phyloP scores from a whole-genome alignment of 2,329 filamentous ascomycete genomes.

The Fonsecaea pedrosoi region DNA sequence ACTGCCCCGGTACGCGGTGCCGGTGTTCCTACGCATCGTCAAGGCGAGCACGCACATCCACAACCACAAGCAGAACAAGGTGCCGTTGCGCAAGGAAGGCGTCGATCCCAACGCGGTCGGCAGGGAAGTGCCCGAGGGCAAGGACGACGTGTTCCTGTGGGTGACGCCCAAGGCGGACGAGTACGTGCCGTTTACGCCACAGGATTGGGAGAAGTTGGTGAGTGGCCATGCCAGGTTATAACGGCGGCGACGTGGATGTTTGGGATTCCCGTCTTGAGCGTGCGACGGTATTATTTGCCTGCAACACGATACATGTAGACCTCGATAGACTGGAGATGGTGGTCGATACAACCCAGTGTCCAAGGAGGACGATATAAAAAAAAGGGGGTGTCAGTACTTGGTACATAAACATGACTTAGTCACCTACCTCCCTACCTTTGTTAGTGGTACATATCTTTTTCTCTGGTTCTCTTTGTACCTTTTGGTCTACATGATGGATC shows the following conservation, averaged over 20 bases:
- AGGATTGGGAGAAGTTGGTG: constrained; percentile 33
- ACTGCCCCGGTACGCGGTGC: constrained; percentile 76
- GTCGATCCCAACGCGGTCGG: constrained; percentile 38
- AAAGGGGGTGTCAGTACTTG: too few relatives aligned
- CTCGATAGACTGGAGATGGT: too few relatives aligned
- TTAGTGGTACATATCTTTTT: too few relatives aligned
- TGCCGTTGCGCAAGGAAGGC: constrained; percentile 58
- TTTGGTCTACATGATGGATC: too few relatives aligned
- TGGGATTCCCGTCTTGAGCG: too few relatives aligned
- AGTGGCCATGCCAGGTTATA: constrained; percentile 34
- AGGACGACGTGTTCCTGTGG: constrained; percentile 45
- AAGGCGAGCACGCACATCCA: constrained; percentile 66
- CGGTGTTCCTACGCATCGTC: constrained; percentile 72
- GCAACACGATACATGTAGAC: too few relatives aligned
- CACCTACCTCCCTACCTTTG: too few relatives aligned
- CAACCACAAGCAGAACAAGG: constrained; percentile 83
- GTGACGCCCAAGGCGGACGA: constrained; percentile 30
- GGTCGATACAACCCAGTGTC: too few relatives aligned
- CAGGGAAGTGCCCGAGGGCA: constrained; percentile 35
- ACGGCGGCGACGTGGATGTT: constrained; percentile 42
- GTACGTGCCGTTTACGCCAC: constrained; percentile 32
- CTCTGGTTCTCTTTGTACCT: too few relatives aligned
- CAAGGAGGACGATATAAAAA: too few relatives aligned
- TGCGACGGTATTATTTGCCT: too few relatives aligned
- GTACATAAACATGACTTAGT: too few relatives aligned